phyloP scores from a whole-genome alignment of 140 eudicot species.

The Oenanthe javanica region DNA sequence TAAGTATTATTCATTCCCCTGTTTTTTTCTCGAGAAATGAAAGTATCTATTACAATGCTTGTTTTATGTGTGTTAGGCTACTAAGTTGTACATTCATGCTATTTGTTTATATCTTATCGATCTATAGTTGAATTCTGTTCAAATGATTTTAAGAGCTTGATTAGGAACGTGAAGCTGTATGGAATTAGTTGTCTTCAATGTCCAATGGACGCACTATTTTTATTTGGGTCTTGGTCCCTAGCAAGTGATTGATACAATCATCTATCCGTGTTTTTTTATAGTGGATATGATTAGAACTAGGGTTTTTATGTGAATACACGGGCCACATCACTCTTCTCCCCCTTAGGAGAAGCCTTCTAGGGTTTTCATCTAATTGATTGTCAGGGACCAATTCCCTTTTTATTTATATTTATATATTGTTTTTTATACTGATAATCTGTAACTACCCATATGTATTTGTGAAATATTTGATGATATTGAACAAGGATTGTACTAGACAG shows the following conservation, averaged over 20 bases:
- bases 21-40: background rate
- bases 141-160: background rate
- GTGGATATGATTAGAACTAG: too few species aligned
- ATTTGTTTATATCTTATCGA: background rate
- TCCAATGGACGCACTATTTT: too few species aligned
- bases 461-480: background rate
- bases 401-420: too few species aligned
- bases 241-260: too few species aligned
- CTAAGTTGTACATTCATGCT: background rate
- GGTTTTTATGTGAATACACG: too few species aligned
- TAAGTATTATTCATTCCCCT: conserved; percentile 13
- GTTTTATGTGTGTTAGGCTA: background rate
- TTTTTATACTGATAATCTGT: background rate
- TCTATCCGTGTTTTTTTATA: too few species aligned
- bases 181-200: background rate
- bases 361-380: too few species aligned
- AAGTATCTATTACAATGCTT: background rate
- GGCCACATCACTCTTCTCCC: too few species aligned
- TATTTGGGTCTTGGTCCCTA: too few species aligned
- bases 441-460: background rate
- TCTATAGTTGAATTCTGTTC: background rate
- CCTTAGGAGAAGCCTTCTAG: too few species aligned
- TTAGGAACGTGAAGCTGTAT: background rate
- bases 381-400: too few species aligned
- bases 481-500: background rate